Conservation (phyloP, 2,329 filamentous ascomycete species). For the Fusarium zealandicum region DNA sequence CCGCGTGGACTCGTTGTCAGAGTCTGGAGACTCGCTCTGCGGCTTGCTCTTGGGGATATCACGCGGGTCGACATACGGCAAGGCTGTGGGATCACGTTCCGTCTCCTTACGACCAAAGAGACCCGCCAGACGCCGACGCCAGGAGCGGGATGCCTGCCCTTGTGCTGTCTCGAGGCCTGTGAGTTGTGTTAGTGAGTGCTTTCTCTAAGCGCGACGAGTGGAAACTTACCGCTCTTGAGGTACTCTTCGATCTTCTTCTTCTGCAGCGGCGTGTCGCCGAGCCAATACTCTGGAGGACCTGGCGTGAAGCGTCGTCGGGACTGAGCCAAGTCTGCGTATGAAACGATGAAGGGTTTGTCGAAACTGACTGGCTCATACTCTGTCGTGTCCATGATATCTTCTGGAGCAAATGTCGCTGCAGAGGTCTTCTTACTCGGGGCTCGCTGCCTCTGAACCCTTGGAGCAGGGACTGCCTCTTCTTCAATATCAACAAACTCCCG, state of each 20-base stretch:
- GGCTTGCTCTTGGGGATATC: constrained; percentile 31
- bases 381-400: not conserved
- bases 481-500: not conserved
- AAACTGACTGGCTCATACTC: not conserved
- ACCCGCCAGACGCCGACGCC: constrained; percentile 16
- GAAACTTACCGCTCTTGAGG: constrained; percentile 31
- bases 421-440: not conserved
- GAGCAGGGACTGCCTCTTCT: not conserved
- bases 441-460: not conserved
- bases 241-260: constrained; percentile 36
- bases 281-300: constrained; percentile 39
- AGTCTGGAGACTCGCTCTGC: not conserved
- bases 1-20: not conserved
- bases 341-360: constrained; percentile 15
- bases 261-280: constrained; percentile 44
- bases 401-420: not conserved
- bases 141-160: constrained; percentile 1
- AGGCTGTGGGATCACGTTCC: constrained; percentile 19
- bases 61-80: constrained; percentile 29
- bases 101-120: constrained; percentile 6
- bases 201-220: not conserved
- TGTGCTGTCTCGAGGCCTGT: constrained; percentile 21
- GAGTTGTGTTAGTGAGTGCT: constrained; percentile 3
- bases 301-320: constrained; percentile 36
- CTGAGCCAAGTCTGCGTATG: constrained; percentile 23